Evolutionary conservation across 345 rosid species (phyloP).

Genomic region (Lagerstroemia speciosa): DNA sequence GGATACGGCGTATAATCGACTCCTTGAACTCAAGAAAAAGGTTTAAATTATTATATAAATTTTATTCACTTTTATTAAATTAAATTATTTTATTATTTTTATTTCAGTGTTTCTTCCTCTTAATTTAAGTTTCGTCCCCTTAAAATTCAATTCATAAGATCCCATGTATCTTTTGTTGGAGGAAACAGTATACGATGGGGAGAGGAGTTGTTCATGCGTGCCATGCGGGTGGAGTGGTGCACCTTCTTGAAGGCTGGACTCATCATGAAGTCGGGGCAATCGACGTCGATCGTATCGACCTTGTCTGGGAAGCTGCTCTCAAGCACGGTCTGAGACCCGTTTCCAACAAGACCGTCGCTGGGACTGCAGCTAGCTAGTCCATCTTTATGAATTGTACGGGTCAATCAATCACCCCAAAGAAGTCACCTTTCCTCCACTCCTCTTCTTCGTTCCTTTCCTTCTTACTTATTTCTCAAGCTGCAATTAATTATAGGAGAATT

Average conservation of each 20-base stretch:
- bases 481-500: neutral
- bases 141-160: no score
- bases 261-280: conserved; percentile 96
- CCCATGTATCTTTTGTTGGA: neutral
- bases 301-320: conserved; percentile 89
- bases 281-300: conserved; percentile 76
- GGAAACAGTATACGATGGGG: conserved; percentile 81
- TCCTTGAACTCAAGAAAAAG: no score
- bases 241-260: conserved; percentile 74
- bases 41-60: no score
- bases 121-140: no score
- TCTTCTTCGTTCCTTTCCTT: no score
- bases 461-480: neutral
- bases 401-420: neutral
- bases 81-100: no score
- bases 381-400: neutral
- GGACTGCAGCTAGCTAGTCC: neutral
- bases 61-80: no score
- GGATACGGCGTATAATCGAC: no score
- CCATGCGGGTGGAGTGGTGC: conserved; percentile 98
- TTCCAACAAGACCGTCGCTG: conserved; percentile 6
- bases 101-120: no score
- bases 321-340: conserved; percentile 65
- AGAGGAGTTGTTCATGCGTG: conserved; percentile 98
- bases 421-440: neutral